These are phyloP conservation scores for Alternaria triticina DNA, from an alignment of 2,329 filamentous ascomycete species.

Conservation along the genomic window DNA sequence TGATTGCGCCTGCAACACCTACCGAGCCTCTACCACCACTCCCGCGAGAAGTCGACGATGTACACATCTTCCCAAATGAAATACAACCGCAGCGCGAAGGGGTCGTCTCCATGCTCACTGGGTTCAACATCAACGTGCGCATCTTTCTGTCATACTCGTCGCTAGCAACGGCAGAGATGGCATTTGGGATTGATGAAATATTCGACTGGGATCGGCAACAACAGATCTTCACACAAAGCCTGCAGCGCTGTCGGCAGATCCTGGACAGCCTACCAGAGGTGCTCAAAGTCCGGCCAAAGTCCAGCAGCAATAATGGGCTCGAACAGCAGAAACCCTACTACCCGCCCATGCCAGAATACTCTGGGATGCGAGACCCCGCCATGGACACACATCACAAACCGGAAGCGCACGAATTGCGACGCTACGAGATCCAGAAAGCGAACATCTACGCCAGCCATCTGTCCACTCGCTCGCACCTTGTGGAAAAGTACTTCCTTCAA, in stretches of 20 bases:
- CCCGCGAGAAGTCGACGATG: conserved; percentile 83
- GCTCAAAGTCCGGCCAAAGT: conserved; percentile 63
- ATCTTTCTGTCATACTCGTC: conserved; percentile 83
- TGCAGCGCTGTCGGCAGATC: conserved; percentile 72
- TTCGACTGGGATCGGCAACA: conserved; percentile 81
- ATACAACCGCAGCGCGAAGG: conserved; percentile 73
- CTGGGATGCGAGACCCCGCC: conserved; percentile 34
- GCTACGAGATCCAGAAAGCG: conserved; percentile 86
- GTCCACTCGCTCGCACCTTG: conserved; percentile 80
- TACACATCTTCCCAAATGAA: conserved; percentile 74
- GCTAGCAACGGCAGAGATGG: conserved; percentile 79
- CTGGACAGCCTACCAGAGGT: conserved; percentile 72
- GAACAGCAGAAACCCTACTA: conserved; percentile 43
- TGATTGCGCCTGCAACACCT: conserved; percentile 77
- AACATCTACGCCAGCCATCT: conserved; percentile 86
- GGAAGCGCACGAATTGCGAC: conserved; percentile 48
- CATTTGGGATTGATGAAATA: conserved; percentile 78
- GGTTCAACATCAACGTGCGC: conserved; percentile 80
- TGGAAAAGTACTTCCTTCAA: conserved; percentile 83
- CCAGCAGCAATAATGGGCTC: conserved; percentile 38
- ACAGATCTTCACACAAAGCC: conserved; percentile 71
- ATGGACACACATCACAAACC: conserved; percentile 28
- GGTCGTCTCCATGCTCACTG: conserved; percentile 72
- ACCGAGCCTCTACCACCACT: conserved; percentile 79
- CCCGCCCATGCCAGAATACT: conserved; percentile 46